Evolutionary conservation across 2,329 filamentous ascomycete genomes (phyloP).

Genomic region (Bipolaris cookei): DNA sequence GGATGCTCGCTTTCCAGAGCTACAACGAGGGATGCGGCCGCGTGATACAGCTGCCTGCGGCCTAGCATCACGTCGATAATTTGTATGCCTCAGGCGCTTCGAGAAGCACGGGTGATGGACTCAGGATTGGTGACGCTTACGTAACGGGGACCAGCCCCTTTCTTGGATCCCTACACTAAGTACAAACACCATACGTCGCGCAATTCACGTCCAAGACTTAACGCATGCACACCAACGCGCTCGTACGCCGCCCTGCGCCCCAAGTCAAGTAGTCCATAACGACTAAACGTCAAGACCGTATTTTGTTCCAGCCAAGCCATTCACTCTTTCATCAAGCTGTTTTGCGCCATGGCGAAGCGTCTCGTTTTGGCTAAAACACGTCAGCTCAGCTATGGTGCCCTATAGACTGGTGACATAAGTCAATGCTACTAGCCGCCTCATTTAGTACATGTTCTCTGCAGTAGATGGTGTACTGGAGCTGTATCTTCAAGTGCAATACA

Average conservation of each 20-base stretch:
- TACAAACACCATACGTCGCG: conserved; percentile 2
- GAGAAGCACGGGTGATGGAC: not conserved
- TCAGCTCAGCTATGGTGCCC: conserved; percentile 2
- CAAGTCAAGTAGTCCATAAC: not conserved
- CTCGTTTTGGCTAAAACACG: conserved; percentile 2
- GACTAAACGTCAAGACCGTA: not conserved
- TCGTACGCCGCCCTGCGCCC: not conserved
- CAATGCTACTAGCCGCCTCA: not conserved
- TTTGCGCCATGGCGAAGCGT: conserved; percentile 6
- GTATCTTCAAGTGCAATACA: not conserved
- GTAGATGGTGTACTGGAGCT: not conserved
- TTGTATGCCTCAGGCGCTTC: conserved; percentile 1
- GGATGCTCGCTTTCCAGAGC: not conserved
- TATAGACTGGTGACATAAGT: not conserved
- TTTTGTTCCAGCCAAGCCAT: conserved; percentile 8
- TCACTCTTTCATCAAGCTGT: not conserved
- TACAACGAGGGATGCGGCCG: not conserved
- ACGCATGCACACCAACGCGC: not conserved
- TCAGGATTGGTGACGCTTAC: not conserved
- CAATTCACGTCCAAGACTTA: conserved; percentile 1
- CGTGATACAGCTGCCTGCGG: not conserved
- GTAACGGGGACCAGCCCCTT: not conserved
- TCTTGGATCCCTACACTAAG: not conserved
- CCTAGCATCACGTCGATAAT: not conserved
- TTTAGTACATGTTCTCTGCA: conserved; percentile 1